Percentiles rank a stretch among this genome's conserved stretches.
Evolutionary conservation across 352 stramenopile genomes (phyloP).

Genomic region (Globisporangium alternatum): DNA sequence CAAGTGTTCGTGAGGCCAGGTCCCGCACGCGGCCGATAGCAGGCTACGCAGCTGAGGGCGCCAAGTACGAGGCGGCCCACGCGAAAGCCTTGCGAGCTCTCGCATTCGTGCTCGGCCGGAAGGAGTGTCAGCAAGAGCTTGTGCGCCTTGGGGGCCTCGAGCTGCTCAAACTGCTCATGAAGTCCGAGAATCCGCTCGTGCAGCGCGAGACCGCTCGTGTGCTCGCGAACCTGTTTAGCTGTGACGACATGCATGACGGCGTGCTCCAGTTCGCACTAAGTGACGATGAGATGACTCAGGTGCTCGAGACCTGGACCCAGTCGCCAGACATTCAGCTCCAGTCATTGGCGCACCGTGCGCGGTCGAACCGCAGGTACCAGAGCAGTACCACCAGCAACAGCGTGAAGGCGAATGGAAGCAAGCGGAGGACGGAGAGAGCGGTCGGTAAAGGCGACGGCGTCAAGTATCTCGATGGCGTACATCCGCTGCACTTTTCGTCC

Average conservation of each 20-base stretch:
- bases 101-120: conserved; percentile 50
- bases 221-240: conserved; percentile 65
- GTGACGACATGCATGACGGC: conserved; percentile 36
- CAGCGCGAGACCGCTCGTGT: conserved; percentile 59
- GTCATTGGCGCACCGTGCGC: conserved; percentile 50
- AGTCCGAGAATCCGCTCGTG: conserved; percentile 40
- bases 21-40: conserved; percentile 57
- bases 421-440: not conserved
- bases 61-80: conserved; percentile 44
- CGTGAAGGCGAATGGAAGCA: not conserved
- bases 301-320: conserved; percentile 43
- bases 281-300: conserved; percentile 35
- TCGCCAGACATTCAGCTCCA: conserved; percentile 47
- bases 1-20: conserved; percentile 56
- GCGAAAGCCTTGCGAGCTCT: conserved; percentile 57
- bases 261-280: conserved; percentile 34
- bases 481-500: conserved; percentile 58
- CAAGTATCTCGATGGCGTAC: conserved; percentile 68
- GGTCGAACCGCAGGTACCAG: conserved; percentile 57
- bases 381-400: conserved; percentile 17
- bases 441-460: conserved; percentile 21
- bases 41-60: conserved; percentile 22
- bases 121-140: conserved; percentile 59
- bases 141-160: conserved; percentile 46
- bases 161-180: conserved; percentile 49